Base-by-base conservation (phyloP, 108 stramenopile species). In the Cyclotella atomus region DNA sequence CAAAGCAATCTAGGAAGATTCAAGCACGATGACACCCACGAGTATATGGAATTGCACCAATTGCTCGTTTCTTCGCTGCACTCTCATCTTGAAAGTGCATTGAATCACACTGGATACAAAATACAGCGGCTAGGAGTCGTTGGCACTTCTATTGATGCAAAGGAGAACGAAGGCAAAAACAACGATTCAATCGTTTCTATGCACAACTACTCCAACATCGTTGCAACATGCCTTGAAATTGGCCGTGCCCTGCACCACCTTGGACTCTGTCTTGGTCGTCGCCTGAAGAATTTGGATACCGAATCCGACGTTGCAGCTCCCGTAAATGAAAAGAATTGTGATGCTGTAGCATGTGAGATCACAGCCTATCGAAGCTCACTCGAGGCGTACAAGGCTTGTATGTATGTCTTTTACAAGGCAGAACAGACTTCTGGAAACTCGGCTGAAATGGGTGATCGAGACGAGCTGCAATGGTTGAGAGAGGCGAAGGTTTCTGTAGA, bases 171-270 rank as follows among this genome's bases (percentile, higher is more conserved):
- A 17, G 36, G 6, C 17, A 43, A 21, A n/a, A 47, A 15, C 27
- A 49, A 24, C 21, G 25, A 15, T 17, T 47, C 38, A n/a, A 52
- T 10, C 25, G 69, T 69, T 35, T 68, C 68, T 16, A 19, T 46
- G 20, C 38, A 69, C 21, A 73, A 80, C 68, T 73, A 75, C 60
- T 54, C 81, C 2, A 59, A 66, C 0, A 70, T 79, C 43, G 72
- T 79, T 33, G 65, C 84, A 24, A 67, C 35, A 59, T 85, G 81
- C 30, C 60, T 85, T 19, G 84, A 85, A 52, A 67, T 75, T 49
- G 84, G 84, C 7, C 68, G 84, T 27, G 59, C 84, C 20, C 76
- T 85, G 35, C 81, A 85, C 70, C 77, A 82, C 55, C 73, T 81
- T 14, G 84, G 84, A 0, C 55, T 83, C 21, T 73, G 73, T 57